phyloP scores from a whole-genome alignment of 495 filamentous ascomycete genomes.

The Talaromyces liani region DNA sequence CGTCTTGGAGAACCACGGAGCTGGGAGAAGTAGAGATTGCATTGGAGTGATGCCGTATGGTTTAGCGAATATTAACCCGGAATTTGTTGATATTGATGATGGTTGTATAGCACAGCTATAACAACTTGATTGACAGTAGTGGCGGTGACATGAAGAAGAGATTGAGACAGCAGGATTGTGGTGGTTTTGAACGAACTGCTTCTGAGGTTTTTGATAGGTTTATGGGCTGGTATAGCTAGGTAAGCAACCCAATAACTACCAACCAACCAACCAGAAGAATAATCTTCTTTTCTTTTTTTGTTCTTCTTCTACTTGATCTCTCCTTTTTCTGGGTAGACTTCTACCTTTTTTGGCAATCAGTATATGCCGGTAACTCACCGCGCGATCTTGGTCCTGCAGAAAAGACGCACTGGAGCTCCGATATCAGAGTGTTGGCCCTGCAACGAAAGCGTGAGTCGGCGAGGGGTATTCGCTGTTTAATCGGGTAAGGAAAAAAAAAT shows the following conservation, averaged over 20 bases:
- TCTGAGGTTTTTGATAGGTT: neutral
- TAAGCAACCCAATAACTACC: conserved; percentile 1
- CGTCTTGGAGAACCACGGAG: conserved; percentile 33
- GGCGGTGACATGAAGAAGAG: neutral
- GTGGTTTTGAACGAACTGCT: neutral
- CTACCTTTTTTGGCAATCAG: neutral
- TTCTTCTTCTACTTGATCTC: conserved; percentile 14
- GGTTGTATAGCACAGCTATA: conserved; percentile 9
- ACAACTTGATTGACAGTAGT: neutral
- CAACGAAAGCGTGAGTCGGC: conserved; percentile 5
- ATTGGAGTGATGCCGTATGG: conserved; percentile 23
- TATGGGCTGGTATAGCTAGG: neutral
- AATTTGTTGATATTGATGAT: neutral
- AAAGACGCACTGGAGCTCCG: conserved; percentile 13
- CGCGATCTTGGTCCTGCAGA: conserved; percentile 5
- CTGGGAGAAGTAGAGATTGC: conserved; percentile 43
- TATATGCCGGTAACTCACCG: neutral
- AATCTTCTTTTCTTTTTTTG: conserved; percentile 8
- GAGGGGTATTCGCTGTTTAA: conserved; percentile 1
- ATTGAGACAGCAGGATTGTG: neutral
- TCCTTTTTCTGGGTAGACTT: conserved; percentile 12
- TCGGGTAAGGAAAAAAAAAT: neutral
- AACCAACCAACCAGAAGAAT: conserved; percentile 12
- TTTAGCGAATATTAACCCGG: neutral
- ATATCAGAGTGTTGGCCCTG: conserved; percentile 8